Base-by-base conservation (phyloP, 2,329 filamentous ascomycete genomes). In the Colletotrichum simmondsii region DNA sequence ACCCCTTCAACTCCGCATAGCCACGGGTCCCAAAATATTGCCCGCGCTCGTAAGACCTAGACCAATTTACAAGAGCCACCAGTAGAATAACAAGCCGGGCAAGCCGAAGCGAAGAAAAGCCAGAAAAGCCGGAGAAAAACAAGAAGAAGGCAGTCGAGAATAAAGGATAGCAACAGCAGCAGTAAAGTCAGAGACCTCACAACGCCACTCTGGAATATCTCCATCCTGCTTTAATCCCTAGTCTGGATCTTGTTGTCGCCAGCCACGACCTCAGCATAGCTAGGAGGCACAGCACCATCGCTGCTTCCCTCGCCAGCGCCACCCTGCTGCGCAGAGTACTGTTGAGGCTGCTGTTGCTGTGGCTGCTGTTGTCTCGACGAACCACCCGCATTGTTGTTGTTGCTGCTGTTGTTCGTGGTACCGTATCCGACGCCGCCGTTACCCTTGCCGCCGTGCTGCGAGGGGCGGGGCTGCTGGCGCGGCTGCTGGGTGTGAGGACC, bases 161-260 rank as follows among this genome's bases (percentile, higher is more conserved):
- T 26, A 3, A n/a, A 2, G 1, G 14, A 37, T n/a, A 7, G 61
- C 8, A n/a, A 19, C 14, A 12, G 46, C 14, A 26, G n/a, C 24
- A 7, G 6, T 6, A 35, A 1, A 54, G 61, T 11, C 30, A 19
- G 1, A 4, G 46, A n/a, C 5, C 14, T 5, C 7, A 52, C 12
- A 4, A 16, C 7, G 5, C n/a, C 28, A 5, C 10, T 12, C 16
- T 24, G 28, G 32, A 1, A 16, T 16, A 19, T 24, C 14, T 10
- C 19, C 14, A 46, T 69, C 52, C 22, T 8, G 49, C 71, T 67
- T 80, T 87, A 91, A 73, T 91, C 88, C 70, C 88, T 86, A 22
- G 83, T 88, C 87, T 98, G 97, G 63, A 98, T 88, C 89, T 98
- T 98, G 83, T 98, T 85, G 80, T 98, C 96, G 1, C 94, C 95